Percentiles rank a stretch among this genome's conserved stretches.
phyloP scores from a whole-genome alignment of 1,284 basidiomycete species.

The Heterobasidion parviporum region DNA sequence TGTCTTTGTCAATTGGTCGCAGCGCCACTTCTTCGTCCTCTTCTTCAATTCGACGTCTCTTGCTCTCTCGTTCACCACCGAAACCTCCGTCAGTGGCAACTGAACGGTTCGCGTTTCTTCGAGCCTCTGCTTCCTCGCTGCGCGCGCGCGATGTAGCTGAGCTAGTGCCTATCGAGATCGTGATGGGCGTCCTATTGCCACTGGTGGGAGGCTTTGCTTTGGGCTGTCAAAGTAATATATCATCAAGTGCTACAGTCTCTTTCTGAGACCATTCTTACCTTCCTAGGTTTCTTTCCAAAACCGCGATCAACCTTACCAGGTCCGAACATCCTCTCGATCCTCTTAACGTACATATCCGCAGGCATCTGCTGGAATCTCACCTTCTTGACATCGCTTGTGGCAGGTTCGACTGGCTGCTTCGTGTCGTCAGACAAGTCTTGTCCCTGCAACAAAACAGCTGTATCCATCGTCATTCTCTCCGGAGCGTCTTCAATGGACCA shows the following conservation, averaged over 20 bases:
- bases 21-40: background rate
- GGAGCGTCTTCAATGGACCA: background rate
- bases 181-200: background rate
- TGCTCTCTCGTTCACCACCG: too few species aligned
- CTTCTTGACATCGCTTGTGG: background rate
- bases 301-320: conserved; percentile 9
- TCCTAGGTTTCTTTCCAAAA: conserved; percentile 7
- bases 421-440: background rate
- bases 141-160: background rate
- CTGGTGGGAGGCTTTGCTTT: background rate
- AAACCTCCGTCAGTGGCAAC: background rate
- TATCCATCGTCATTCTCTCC: background rate
- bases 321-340: conserved; percentile 10
- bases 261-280: background rate
- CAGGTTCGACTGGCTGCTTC: background rate
- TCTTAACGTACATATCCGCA: conserved; percentile 4
- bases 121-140: background rate
- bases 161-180: background rate
- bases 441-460: background rate
- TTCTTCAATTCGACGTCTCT: too few species aligned
- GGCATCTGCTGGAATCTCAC: background rate
- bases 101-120: too few species aligned
- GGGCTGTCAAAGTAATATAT: background rate
- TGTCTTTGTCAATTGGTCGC: background rate
- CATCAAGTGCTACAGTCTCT: background rate